Conservation (phyloP, 2,329 filamentous ascomycete genomes). For the Xylariaceae sp. region DNA sequence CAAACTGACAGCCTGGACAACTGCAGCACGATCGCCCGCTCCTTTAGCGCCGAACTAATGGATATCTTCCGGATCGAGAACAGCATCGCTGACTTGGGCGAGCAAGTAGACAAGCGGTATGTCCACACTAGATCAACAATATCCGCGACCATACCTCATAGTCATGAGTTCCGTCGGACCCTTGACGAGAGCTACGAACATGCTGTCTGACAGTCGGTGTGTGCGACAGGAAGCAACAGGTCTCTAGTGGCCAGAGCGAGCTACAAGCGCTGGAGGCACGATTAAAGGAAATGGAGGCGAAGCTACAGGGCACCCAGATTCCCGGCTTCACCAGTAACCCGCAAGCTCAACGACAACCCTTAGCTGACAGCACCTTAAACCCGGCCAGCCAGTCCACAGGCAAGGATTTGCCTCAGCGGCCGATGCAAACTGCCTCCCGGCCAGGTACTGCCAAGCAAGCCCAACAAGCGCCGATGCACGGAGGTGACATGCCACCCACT, state of each 20-base stretch:
- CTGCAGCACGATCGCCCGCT: conserved; percentile 74
- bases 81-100: conserved; percentile 65
- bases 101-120: conserved; percentile 77
- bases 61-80: conserved; percentile 85
- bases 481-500: conserved; percentile 55
- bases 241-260: conserved; percentile 69
- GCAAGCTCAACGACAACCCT: conserved; percentile 27
- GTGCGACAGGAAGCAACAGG: conserved; percentile 64
- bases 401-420: conserved; percentile 28
- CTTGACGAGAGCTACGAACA: no score
- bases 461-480: conserved; percentile 45
- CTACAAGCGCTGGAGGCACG: conserved; percentile 80
- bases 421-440: conserved; percentile 36
- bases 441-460: conserved; percentile 48
- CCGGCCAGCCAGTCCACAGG: conserved; percentile 20
- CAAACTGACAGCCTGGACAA: conserved; percentile 18
- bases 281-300: conserved; percentile 79
- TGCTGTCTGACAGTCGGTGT: no score
- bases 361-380: conserved; percentile 25
- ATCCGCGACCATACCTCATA: no score
- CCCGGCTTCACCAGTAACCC: conserved; percentile 14
- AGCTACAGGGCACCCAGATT: conserved; percentile 41
- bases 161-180: no score
- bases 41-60: conserved; percentile 80
- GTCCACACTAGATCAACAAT: no score